These are phyloP conservation scores for Phellopilus nigrolimitatus DNA, from an alignment of 1,284 basidiomycete genomes.

Conservation along the genomic window DNA sequence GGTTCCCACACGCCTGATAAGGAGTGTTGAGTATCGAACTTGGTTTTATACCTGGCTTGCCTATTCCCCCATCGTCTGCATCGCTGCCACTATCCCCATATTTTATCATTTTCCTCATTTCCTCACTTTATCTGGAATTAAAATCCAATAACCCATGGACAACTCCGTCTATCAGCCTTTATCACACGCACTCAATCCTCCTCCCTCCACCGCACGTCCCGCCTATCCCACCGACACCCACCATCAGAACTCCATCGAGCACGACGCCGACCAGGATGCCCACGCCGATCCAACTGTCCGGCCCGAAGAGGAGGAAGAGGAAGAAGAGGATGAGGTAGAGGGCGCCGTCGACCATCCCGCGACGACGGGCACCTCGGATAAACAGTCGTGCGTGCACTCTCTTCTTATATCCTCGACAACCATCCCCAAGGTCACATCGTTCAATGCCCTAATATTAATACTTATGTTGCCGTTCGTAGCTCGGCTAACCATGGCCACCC, in stretches of 20 bases:
- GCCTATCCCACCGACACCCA: constrained; percentile 24
- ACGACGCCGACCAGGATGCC: constrained; percentile 8
- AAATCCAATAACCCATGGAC: constrained; percentile 17
- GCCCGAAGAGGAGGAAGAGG: constrained; percentile 19
- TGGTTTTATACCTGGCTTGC: background rate
- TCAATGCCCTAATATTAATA: no score
- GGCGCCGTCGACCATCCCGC: constrained; percentile 12
- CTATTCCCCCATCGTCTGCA: background rate
- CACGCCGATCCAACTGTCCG: constrained; percentile 7
- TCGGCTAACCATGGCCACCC: constrained; percentile 3
- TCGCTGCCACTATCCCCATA: constrained; percentile 15
- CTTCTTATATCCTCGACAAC: background rate
- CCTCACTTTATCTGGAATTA: constrained; percentile 8
- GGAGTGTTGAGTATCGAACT: constrained; percentile 1
- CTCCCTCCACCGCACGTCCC: constrained; percentile 26
- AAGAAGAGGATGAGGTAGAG: constrained; percentile 21
- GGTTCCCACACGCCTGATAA: constrained; percentile 8
- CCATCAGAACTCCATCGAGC: constrained; percentile 3
- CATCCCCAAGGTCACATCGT: background rate
- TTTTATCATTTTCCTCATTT: constrained; percentile 13
- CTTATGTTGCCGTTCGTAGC: constrained; percentile 1
- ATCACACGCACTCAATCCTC: constrained; percentile 69
- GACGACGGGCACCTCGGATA: background rate
- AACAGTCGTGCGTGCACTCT: constrained; percentile 3
- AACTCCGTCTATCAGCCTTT: constrained; percentile 55